Percentiles rank a stretch among this genome's conserved stretches.
phyloP scores from a whole-genome alignment of 805 yeast genomes.

The Starmerella sp. region DNA sequence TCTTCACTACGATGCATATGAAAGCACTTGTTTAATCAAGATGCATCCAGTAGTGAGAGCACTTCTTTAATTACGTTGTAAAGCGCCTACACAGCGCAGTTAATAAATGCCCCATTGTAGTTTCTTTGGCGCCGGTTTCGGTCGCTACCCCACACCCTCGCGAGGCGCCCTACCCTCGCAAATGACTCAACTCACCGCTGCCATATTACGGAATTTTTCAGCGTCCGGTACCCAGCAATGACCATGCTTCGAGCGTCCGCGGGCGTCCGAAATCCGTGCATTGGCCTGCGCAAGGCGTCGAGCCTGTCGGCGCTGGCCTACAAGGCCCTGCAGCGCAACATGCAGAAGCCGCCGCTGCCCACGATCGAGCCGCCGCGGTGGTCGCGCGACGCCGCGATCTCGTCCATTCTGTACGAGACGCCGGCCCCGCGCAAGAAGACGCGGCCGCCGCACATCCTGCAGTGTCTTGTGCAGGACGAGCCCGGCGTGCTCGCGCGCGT shows the following conservation, averaged over 20 bases:
- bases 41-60: too few relatives aligned
- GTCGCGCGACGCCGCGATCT: constrained; percentile 94
- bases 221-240: neutral
- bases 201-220: constrained; percentile 1
- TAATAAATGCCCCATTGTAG: too few relatives aligned
- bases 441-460: constrained; percentile 75
- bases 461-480: constrained; percentile 95
- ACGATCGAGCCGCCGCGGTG: constrained; percentile 86
- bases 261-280: constrained; percentile 11
- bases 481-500: constrained; percentile 94
- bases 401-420: constrained; percentile 90
- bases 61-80: too few relatives aligned
- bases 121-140: too few relatives aligned
- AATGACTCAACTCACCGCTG: neutral
- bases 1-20: too few relatives aligned
- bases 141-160: neutral
- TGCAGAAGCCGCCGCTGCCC: constrained; percentile 80
- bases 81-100: too few relatives aligned
- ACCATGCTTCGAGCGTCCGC: constrained; percentile 4
- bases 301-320: constrained; percentile 93
- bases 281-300: constrained; percentile 8
- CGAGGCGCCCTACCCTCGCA: neutral
- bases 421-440: constrained; percentile 48
- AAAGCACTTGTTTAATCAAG: too few relatives aligned
- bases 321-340: constrained; percentile 79